Conservation (phyloP, 1,284 basidiomycete genomes). For the Meripilus lineatus region DNA sequence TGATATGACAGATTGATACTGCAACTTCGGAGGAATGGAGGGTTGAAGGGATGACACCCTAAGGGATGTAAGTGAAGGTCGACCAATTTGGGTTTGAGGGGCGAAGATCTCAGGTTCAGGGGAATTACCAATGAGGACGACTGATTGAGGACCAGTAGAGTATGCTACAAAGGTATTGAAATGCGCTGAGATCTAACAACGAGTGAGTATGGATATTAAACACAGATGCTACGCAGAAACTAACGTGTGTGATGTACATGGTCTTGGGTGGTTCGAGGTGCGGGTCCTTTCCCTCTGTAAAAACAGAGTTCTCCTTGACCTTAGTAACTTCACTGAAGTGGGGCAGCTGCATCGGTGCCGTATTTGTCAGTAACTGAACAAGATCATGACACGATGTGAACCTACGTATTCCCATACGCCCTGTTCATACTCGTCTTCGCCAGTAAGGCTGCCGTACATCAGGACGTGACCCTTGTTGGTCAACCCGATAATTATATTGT, state of each 20-base stretch:
- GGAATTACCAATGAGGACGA: constrained; percentile 42
- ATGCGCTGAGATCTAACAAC: constrained; percentile 76
- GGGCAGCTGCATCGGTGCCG: constrained; percentile 47
- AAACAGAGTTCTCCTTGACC: constrained; percentile 40
- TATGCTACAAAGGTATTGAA: constrained; percentile 79
- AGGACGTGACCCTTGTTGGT: constrained; percentile 77
- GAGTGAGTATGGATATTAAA: constrained; percentile 5
- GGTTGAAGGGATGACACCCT: constrained; percentile 41
- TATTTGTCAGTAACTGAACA: constrained; percentile 3
- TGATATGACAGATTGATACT: constrained; percentile 73
- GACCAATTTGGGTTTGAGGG: no score
- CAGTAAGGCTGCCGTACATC: constrained; percentile 42
- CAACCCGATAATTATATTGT: constrained; percentile 65
- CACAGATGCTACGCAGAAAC: constrained; percentile 16
- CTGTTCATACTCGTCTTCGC: constrained; percentile 31
- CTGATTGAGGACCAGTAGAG: constrained; percentile 60
- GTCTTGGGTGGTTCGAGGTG: constrained; percentile 35
- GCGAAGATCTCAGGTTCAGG: background rate
- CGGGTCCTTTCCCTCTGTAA: constrained; percentile 27
- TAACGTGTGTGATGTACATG: constrained; percentile 69
- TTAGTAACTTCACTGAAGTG: constrained; percentile 59
- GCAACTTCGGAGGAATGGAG: constrained; percentile 62
- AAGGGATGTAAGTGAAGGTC: background rate
- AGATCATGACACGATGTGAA: constrained; percentile 9
- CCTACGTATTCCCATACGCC: constrained; percentile 77